phyloP scores from a whole-genome alignment of 306 rosid species.

The Cyamopsis tetragonoloba region DNA sequence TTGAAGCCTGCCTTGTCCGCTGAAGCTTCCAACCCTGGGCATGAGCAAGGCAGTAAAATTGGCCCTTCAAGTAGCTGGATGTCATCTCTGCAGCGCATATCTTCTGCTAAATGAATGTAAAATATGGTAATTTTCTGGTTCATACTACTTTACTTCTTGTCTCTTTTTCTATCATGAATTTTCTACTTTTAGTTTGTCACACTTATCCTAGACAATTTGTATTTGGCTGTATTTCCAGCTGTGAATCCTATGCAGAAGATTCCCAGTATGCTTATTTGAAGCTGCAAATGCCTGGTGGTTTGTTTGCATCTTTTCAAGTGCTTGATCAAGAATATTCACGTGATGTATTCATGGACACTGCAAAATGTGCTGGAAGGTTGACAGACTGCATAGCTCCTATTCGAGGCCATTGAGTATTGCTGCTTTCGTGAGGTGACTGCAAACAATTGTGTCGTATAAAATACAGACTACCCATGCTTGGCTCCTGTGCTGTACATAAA shows the following conservation, averaged over 20 bases:
- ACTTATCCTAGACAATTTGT: conserved; percentile 24
- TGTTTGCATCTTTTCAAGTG: conserved; percentile 28
- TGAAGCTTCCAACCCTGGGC: conserved; percentile 58
- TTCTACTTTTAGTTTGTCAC: not conserved
- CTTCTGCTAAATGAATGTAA: conserved; percentile 79
- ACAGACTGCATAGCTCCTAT: conserved; percentile 42
- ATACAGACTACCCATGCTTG: conserved; percentile 52
- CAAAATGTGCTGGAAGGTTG: conserved; percentile 36
- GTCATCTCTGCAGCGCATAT: conserved; percentile 70
- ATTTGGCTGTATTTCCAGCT: conserved; percentile 43
- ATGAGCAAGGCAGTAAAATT: conserved; percentile 56
- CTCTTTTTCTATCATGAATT: conserved; percentile 2
- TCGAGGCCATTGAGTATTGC: conserved; percentile 48
- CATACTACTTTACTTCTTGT: not conserved
- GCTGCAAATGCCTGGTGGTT: conserved; percentile 47
- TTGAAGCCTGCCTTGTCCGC: conserved; percentile 53
- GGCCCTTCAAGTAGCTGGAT: conserved; percentile 93
- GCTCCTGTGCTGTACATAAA: conserved; percentile 73
- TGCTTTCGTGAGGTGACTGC: conserved; percentile 57
- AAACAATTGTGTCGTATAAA: conserved; percentile 47
- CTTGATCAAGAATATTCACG: conserved; percentile 37
- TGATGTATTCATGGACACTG: conserved; percentile 36
- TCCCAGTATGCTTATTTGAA: conserved; percentile 30
- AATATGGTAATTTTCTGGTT: conserved; percentile 41
- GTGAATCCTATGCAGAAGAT: conserved; percentile 30